A percentile compares a stretch with the other conserved stretches of the same genome.
These are phyloP conservation scores for Prunus kanzakura DNA, from an alignment of 306 rosid genomes.

Conservation along the genomic window DNA sequence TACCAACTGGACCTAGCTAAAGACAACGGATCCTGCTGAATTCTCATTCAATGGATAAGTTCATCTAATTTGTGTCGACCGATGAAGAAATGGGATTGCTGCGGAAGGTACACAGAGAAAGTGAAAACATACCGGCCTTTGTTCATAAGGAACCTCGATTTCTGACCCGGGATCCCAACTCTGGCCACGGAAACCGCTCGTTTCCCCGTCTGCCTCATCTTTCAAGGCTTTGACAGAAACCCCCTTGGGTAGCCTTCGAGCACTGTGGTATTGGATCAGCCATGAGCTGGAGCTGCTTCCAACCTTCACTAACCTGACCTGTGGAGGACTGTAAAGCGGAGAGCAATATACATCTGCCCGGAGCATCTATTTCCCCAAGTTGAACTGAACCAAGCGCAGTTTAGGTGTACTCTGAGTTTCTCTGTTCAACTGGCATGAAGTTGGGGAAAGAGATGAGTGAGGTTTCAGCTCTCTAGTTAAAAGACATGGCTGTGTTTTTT, in stretches of 20 bases:
- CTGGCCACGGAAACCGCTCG: slow-evolving; percentile 62
- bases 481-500: slow-evolving; percentile 21
- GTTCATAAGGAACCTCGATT: slow-evolving; percentile 90
- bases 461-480: slow-evolving; percentile 19
- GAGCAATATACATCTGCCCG: slow-evolving; percentile 63
- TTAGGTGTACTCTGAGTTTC: slow-evolving; percentile 11
- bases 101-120: not conserved
- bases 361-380: slow-evolving; percentile 53
- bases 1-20: not conserved
- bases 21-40: not conserved
- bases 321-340: slow-evolving; percentile 39
- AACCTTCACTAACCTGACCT: slow-evolving; percentile 46
- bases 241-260: slow-evolving; percentile 31
- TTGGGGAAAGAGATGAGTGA: slow-evolving; percentile 7
- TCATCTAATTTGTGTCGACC: not conserved
- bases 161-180: slow-evolving; percentile 92
- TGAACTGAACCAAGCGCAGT: slow-evolving; percentile 18
- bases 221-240: slow-evolving; percentile 56
- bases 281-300: slow-evolving; percentile 44
- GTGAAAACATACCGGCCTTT: slow-evolving; percentile 72
- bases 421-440: slow-evolving; percentile 17
- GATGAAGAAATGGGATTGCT: not conserved
- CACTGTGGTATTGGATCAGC: slow-evolving; percentile 39
- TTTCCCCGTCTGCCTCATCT: slow-evolving; percentile 69
- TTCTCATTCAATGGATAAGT: not conserved